These are phyloP conservation scores for Spizellomyces sp. DNA, from an alignment of 192 early-diverging fungal genomes.

Conservation along the genomic window DNA sequence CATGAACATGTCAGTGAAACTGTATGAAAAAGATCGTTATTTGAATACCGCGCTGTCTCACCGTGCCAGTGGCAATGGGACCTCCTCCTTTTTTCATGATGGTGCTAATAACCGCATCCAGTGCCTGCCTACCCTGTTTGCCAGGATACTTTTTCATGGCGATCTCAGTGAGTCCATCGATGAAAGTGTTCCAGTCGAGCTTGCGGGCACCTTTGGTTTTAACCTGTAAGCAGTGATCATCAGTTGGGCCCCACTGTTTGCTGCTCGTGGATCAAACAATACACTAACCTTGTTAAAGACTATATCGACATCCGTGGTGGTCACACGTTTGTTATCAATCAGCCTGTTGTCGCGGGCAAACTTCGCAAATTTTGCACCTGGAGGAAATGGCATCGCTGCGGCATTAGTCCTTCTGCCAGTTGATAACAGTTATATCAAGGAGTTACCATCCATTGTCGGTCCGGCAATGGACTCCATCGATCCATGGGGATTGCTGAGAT, in stretches of 20 bases:
- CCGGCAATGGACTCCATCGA: conserved; percentile 26
- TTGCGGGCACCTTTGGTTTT: conserved; percentile 51
- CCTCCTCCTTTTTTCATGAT: conserved; percentile 25
- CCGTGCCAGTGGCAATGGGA: conserved; percentile 38
- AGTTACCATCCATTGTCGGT: conserved; percentile 41
- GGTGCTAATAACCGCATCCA: conserved; percentile 20
- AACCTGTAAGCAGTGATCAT: conserved; percentile 14
- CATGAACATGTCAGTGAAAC: neutral
- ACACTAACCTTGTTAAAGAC: conserved; percentile 47
- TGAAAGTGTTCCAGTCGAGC: conserved; percentile 45
- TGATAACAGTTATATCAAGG: neutral
- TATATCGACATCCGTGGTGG: conserved; percentile 57
- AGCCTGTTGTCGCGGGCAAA: conserved; percentile 50
- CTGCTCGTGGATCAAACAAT: conserved; percentile 1
- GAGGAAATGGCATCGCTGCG: conserved; percentile 13
- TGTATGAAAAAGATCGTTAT: neutral
- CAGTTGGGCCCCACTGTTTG: too few species aligned
- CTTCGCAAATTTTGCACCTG: conserved; percentile 56
- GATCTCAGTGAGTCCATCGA: conserved; percentile 39
- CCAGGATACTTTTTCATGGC: conserved; percentile 49
- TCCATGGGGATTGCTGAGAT: conserved; percentile 17
- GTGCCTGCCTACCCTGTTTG: conserved; percentile 38
- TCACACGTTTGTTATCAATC: conserved; percentile 44
- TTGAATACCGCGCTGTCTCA: conserved; percentile 4
- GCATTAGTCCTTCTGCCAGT: neutral